Conservation (phyloP, 139 green algal genomes). For the Chlamydomonas sp. region DNA sequence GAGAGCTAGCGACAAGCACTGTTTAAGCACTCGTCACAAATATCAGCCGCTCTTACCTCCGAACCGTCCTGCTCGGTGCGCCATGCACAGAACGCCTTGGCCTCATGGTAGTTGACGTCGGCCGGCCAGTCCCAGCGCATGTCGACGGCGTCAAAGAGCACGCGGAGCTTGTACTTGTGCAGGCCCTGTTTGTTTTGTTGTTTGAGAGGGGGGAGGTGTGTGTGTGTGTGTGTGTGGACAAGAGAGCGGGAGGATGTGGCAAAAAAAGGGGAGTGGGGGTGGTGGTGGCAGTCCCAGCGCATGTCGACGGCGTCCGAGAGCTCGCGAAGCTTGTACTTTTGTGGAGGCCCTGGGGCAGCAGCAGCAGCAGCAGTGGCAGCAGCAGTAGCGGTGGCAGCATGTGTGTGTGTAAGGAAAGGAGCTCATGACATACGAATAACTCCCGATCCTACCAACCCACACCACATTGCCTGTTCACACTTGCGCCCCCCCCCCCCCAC, state of each 20-base stretch:
- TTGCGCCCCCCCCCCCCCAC: no score
- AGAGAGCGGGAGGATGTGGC: not conserved
- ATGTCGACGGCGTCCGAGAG: constrained; percentile 61
- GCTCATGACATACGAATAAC: no score
- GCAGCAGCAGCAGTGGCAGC: no score
- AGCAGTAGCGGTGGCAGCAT: no score
- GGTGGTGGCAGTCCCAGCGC: constrained; percentile 51
- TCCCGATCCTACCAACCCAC: no score
- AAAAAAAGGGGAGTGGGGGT: no score
- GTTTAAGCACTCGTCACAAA: no score
- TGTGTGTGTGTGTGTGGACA: not conserved
- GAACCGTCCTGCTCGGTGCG: constrained; percentile 40
- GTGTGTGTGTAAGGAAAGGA: no score
- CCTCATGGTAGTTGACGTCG: constrained; percentile 70
- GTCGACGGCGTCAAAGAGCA: constrained; percentile 58
- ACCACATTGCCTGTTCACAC: no score
- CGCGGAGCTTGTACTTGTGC: constrained; percentile 60
- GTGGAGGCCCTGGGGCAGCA: constrained; percentile 49
- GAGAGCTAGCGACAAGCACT: no score
- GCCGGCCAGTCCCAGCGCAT: constrained; percentile 58
- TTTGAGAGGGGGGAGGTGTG: no score
- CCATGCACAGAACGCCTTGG: constrained; percentile 61
- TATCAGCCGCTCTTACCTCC: constrained; percentile 25
- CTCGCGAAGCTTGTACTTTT: constrained; percentile 59
- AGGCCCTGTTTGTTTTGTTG: constrained; percentile 19